Evolutionary conservation across 345 rosid species (phyloP).

Genomic region (Citrus medica): DNA sequence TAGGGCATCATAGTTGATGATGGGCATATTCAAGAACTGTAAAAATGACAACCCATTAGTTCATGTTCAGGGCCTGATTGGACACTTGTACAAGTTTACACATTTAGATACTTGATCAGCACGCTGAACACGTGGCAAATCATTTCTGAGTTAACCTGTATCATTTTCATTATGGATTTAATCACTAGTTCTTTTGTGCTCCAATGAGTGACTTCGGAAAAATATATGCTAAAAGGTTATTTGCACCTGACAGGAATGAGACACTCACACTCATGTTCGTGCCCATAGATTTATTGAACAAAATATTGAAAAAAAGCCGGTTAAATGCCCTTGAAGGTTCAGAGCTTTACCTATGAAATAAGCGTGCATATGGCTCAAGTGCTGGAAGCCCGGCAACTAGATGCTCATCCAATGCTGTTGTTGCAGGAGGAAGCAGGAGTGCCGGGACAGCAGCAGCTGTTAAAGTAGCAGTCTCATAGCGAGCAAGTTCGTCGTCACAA

Average conservation of each 20-base stretch:
- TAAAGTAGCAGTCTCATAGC: conserved; percentile 88
- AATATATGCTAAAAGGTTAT: not conserved
- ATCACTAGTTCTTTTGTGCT: not conserved
- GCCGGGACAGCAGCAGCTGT: conserved; percentile 99
- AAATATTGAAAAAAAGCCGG: conserved; percentile 1
- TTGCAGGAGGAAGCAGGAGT: conserved; percentile 94
- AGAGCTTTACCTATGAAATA: conserved; percentile 76
- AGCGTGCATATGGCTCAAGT: conserved; percentile 92
- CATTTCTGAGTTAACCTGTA: not conserved
- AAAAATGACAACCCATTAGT: not conserved
- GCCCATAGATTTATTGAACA: not conserved
- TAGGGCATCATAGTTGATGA: not conserved
- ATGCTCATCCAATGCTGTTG: conserved; percentile 94
- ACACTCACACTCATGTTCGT: not conserved
- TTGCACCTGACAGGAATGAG: not conserved
- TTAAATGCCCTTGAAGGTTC: not conserved
- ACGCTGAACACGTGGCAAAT: not conserved
- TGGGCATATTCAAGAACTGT: not conserved
- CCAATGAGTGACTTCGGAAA: not conserved
- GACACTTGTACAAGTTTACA: not conserved
- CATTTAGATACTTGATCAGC: not conserved
- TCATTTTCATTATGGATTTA: not conserved
- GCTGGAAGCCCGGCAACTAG: conserved; percentile 98
- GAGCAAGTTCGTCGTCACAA: conserved; percentile 96
- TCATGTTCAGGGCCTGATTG: not conserved